These are phyloP conservation scores for Coemansia sp. DNA, from an alignment of 192 early-diverging fungal genomes.

Conservation along the genomic window DNA sequence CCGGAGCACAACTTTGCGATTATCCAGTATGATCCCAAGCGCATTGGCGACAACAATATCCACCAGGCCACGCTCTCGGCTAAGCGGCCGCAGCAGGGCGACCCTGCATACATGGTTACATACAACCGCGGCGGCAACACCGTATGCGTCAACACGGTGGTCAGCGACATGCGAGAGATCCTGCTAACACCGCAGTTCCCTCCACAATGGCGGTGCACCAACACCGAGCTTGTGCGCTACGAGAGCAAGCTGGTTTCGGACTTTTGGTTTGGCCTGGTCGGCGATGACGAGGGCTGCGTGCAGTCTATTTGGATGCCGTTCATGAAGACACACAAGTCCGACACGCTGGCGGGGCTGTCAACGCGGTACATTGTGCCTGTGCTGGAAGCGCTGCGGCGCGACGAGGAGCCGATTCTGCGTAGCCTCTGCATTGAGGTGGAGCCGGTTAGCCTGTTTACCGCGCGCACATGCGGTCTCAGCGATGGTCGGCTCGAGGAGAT, in stretches of 20 bases:
- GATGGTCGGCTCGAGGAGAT: conserved; percentile 59
- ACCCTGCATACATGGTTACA: conserved; percentile 57
- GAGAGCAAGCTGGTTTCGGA: conserved; percentile 29
- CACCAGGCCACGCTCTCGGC: conserved; percentile 58
- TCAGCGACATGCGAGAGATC: conserved; percentile 61
- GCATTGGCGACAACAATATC: conserved; percentile 76
- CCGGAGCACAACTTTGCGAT: conserved; percentile 88
- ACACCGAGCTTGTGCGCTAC: conserved; percentile 28
- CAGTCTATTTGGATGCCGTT: conserved; percentile 42
- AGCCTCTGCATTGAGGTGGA: conserved; percentile 63
- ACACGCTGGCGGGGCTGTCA: conserved; percentile 53
- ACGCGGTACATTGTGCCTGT: conserved; percentile 52
- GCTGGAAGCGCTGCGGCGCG: conserved; percentile 51
- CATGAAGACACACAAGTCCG: conserved; percentile 44
- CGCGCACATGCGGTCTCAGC: conserved; percentile 60
- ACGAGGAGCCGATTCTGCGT: conserved; percentile 54
- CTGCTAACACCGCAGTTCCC: conserved; percentile 24
- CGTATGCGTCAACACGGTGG: conserved; percentile 61
- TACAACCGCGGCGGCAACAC: conserved; percentile 54
- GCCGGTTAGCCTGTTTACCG: conserved; percentile 59
- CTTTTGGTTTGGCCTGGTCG: conserved; percentile 36
- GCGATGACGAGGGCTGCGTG: conserved; percentile 31
- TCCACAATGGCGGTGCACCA: conserved; percentile 45
- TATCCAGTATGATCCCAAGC: conserved; percentile 72
- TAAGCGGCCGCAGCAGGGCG: conserved; percentile 63